Evolutionary conservation across 495 filamentous ascomycete genomes (phyloP), one percentile per base, ranked within the genome.

Genomic region (Glonium stellatum): DNA sequence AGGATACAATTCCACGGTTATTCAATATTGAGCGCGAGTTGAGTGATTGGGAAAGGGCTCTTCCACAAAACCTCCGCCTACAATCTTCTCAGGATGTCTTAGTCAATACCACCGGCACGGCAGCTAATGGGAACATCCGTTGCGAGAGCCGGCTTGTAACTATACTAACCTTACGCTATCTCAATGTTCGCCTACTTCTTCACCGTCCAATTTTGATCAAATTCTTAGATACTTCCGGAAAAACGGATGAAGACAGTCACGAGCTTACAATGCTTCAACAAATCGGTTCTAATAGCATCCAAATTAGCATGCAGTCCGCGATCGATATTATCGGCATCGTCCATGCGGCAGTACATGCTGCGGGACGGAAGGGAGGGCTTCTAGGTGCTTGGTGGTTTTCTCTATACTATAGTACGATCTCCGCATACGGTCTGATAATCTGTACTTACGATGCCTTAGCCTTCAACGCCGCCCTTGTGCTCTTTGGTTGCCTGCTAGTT

Each of bases 371-470:
- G 47, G 53, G 65, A 9, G 62, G 66, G 35, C 55, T 75, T 15
- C 49, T 76, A 5, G 75, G 75, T 0, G 76, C 76, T 27, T 76
- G 75, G 73, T 74, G 71, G 71, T 77, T 70, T 53, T 74, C 75
- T 5, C 53, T 77, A 18, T 76, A 76, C 25, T 77, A 76, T 55
- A 73, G 73, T 75, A 19, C 57, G 44, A 8, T n/a, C 18, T 9
- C 44, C 18, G 13, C 5, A 18, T 48, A 22, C 13, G 1, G 5
- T n/a, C 15, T 22, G 44, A 1, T 19, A 5, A 18, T 35, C 27
- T 8, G 34, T n/a, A 0, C 6, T 11, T 5, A n/a, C 18, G 5
- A 51, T 50, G 18, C 53, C 54, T 34, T 1, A 76, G 74, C 71
- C 12, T 78, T 78, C 60, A 76, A 77, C 18, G 68, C 76, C 1